Base-by-base conservation (phyloP, 495 filamentous ascomycete species). In the Pyrenopolyporus hunteri region DNA sequence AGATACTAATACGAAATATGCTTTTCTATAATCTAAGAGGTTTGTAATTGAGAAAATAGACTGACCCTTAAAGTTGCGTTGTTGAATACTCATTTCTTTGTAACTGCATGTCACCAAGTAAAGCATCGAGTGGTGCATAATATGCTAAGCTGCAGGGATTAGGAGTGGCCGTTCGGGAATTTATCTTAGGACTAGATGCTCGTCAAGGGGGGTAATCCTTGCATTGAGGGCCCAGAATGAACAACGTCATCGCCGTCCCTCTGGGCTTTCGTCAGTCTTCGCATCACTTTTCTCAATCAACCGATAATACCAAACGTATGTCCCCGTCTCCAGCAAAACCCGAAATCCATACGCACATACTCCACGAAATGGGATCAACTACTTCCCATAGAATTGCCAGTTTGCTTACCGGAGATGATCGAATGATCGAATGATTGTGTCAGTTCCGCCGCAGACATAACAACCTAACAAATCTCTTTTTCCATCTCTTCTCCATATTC, bases 251-350 rank as follows among this genome's bases (percentile, higher is more conserved):
- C 43, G 43, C 37, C 20, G 23, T 56, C 22, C n/a, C 36, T 59
- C 62, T 65, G 47, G 61, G 61, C 62, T 59, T 65, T 65, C 62
- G 62, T 65, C 62, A 65, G 55, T 51, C 44, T 46, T 49, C 28
- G 36, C 44, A 51, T 39, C 25, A 3, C 35, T 25, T 45, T 35
- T 39, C 25, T 33, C 11, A 33, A 57, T 64, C 61, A 48, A 54
- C 59, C 44, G 29, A 64, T 55, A 59, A 45, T 45, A 64, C 54
- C n/a, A n/a, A 26, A 20, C 55, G 14, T 28, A 25, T 48, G 6
- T 43, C 20, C 31, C 53, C 61, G 22, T 43, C 42, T 35, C 36
- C 36, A 64, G 49, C 48, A 43, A 48, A 39, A 13, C 39, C 29
- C n/a, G 9, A n/a, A 29, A 13, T 10, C 25, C 32, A 45, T 37